Percentiles rank a stretch among this genome's conserved stretches.
These are phyloP conservation scores for Dioscorea zingiberensis DNA, from an alignment of 106 monocot species.

Conservation along the genomic window DNA sequence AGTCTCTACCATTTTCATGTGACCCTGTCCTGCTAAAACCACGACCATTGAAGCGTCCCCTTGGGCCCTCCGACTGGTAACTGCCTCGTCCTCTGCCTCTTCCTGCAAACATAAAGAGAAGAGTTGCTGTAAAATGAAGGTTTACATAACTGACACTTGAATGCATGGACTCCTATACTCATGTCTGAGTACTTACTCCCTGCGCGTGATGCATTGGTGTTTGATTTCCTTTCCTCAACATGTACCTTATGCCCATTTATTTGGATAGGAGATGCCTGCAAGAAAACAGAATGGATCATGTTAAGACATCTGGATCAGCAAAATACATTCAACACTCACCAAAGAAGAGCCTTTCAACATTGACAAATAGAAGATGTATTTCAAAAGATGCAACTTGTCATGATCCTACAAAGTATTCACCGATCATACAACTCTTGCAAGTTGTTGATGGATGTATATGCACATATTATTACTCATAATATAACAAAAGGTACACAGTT, in stretches of 20 bases:
- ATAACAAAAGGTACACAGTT: too few species aligned
- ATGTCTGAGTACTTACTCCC: conserved; percentile 18
- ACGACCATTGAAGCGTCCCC: conserved; percentile 30
- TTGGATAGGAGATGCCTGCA: conserved; percentile 51
- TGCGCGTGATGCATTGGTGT: conserved; percentile 20
- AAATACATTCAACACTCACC: too few species aligned
- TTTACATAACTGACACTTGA: neutral
- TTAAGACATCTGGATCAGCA: too few species aligned
- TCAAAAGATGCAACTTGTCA: too few species aligned
- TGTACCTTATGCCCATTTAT: conserved; percentile 39
- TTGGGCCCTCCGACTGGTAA: conserved; percentile 16
- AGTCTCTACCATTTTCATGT: conserved; percentile 2
- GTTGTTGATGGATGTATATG: too few species aligned
- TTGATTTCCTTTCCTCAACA: conserved; percentile 42
- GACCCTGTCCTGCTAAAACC: neutral
- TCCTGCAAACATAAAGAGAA: neutral
- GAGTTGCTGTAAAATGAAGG: neutral
- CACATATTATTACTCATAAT: too few species aligned
- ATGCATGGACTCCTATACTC: neutral
- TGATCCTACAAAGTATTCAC: too few species aligned
- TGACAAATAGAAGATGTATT: too few species aligned
- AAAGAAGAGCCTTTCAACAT: too few species aligned
- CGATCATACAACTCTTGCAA: too few species aligned
- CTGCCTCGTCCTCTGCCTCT: conserved; percentile 42
- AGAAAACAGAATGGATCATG: neutral